Evolutionary conservation across 192 early-diverging fungal species (phyloP).

Genomic region (Obelidium mucronatum): DNA sequence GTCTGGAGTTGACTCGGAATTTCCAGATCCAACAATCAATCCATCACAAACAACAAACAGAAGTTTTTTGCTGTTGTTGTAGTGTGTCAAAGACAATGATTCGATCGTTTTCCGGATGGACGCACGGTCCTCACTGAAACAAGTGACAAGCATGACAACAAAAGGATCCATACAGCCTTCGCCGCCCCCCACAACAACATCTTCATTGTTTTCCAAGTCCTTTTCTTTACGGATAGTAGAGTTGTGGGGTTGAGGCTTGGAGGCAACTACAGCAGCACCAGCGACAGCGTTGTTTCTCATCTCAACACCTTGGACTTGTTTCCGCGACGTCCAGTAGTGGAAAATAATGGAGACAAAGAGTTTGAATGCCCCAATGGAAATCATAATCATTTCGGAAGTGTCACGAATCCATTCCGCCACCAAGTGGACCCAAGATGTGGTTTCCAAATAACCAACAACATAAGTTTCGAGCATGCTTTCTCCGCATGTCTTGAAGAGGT

Average conservation of each 20-base stretch:
- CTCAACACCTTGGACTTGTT: slow-evolving; percentile 4
- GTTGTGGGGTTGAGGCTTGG: not conserved
- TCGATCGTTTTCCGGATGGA: slow-evolving; percentile 80
- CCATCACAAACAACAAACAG: slow-evolving; percentile 87
- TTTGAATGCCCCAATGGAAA: too few relatives aligned
- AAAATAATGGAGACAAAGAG: not conserved
- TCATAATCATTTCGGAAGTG: too few relatives aligned
- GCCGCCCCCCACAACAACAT: not conserved
- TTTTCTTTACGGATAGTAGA: not conserved
- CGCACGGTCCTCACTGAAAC: slow-evolving; percentile 86
- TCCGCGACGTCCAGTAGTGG: not conserved
- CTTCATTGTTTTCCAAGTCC: too few relatives aligned
- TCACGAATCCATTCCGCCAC: too few relatives aligned
- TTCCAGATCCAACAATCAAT: slow-evolving; percentile 75
- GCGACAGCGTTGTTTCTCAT: not conserved
- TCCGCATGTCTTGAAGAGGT: too few relatives aligned
- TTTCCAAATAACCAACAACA: too few relatives aligned
- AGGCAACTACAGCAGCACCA: not conserved
- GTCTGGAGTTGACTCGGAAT: slow-evolving; percentile 77
- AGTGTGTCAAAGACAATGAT: slow-evolving; percentile 80
- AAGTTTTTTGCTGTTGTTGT: slow-evolving; percentile 80
- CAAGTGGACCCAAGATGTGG: too few relatives aligned
- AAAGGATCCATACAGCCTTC: slow-evolving; percentile 21
- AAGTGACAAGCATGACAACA: slow-evolving; percentile 77
- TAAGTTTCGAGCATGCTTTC: too few relatives aligned